Percentiles rank a stretch among this genome's conserved stretches.
Conservation (phyloP, 208 protist genomes). For the Acanthamoeba comandoni region DNA sequence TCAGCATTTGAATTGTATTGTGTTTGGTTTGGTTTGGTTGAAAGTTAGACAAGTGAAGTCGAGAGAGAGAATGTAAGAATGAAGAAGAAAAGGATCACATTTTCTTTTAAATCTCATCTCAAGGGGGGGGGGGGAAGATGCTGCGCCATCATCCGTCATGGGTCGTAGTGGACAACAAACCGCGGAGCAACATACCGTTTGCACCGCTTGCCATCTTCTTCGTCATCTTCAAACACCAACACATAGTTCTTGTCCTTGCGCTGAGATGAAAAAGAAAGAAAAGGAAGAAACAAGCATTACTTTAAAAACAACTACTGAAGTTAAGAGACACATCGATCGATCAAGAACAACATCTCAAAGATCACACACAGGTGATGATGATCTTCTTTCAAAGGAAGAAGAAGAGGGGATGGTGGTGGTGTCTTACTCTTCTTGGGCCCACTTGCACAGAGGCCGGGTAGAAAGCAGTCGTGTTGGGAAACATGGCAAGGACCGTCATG, state of each 20-base stretch:
- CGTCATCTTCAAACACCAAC: constrained; percentile 66
- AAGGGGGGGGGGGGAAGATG: too few species aligned
- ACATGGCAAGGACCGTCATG: constrained; percentile 48
- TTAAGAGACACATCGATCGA: neutral
- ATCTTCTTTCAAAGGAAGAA: neutral
- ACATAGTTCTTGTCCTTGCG: constrained; percentile 72
- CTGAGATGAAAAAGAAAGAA: constrained; percentile 9
- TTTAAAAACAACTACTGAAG: too few species aligned
- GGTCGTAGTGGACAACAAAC: constrained; percentile 63
- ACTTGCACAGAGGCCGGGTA: constrained; percentile 59
- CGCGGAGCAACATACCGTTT: constrained; percentile 61
- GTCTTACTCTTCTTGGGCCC: constrained; percentile 38
- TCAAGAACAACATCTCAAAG: neutral
- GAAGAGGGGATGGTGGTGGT: neutral
- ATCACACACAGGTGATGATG: neutral
- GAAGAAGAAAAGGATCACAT: too few species aligned
- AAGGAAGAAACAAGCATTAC: constrained; percentile 21
- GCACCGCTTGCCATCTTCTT: constrained; percentile 59
- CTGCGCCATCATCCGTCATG: too few species aligned
- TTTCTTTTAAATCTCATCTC: too few species aligned
- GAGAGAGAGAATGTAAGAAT: too few species aligned
- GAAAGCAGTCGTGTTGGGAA: constrained; percentile 62
- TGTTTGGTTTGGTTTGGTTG: too few species aligned
- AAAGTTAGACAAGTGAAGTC: too few species aligned
- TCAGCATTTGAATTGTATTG: too few species aligned